phyloP scores from a whole-genome alignment of 176 grass and related monocot genomes.

The Themeda triandra region DNA sequence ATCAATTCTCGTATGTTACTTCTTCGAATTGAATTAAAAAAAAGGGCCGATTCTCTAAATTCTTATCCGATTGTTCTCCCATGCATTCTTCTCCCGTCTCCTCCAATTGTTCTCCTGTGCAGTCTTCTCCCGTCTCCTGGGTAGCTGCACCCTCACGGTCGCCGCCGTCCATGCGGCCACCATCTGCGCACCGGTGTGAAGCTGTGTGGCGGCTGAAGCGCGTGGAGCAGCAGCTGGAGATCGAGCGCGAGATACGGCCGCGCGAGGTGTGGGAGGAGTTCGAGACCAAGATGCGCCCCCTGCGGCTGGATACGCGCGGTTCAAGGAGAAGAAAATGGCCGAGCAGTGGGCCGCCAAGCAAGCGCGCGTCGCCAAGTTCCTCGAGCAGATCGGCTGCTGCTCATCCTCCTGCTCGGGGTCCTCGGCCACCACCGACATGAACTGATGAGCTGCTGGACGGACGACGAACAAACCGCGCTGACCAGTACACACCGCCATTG shows the following conservation, averaged over 20 bases:
- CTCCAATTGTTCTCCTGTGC: too few relatives aligned
- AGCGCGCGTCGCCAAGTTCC: constrained; percentile 58
- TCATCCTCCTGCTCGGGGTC: constrained; percentile 30
- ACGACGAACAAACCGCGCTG: too few relatives aligned
- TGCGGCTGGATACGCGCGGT: constrained; percentile 70
- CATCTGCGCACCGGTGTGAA: constrained; percentile 79
- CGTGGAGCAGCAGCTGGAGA: constrained; percentile 88
- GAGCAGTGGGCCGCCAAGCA: constrained; percentile 97
- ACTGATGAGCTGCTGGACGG: neutral
- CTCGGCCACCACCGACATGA: constrained; percentile 43
- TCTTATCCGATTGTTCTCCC: too few relatives aligned
- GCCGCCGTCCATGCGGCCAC: too few relatives aligned
- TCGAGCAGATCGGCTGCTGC: constrained; percentile 63
- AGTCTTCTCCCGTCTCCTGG: too few relatives aligned
- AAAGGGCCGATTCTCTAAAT: too few relatives aligned
- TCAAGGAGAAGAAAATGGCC: constrained; percentile 88
- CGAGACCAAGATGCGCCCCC: constrained; percentile 65
- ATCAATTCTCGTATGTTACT: too few relatives aligned
- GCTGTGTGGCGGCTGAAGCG: constrained; percentile 80
- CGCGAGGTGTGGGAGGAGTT: constrained; percentile 80
- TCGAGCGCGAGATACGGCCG: constrained; percentile 63
- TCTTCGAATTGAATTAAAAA: too few relatives aligned
- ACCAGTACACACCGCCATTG: neutral
- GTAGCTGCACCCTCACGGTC: too few relatives aligned
- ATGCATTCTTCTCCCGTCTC: too few relatives aligned